Base-by-base conservation (phyloP, 1,284 basidiomycete genomes). In the Fomitopsis palustris region DNA sequence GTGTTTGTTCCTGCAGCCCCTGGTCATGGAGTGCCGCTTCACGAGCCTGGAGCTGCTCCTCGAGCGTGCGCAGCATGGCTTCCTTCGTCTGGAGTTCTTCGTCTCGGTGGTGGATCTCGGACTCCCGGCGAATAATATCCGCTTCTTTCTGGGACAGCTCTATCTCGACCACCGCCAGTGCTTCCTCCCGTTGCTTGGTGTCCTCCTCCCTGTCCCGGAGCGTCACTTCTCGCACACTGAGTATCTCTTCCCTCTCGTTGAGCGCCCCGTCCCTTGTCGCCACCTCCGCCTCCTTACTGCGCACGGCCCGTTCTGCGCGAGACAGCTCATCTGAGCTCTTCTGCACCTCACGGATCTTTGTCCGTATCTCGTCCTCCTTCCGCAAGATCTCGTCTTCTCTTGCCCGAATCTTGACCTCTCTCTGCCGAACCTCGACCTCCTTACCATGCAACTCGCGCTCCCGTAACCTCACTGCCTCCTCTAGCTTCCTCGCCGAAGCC, bases 401-500 rank as follows among this genome's bases (percentile, higher is more conserved):
- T 25, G 10, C 12, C 25, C 45, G 45, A 8, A 29, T 27, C 23
- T 47, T 27, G 12, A 27, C 45, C 21, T 52, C 49, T 52, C 49
- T 52, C 31, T 35, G 2, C 7, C 16, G 14, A 8, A 17, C 49
- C 16, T 35, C n/a, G 17, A 67, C 70, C 58, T 69, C 68, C 41
- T 61, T 67, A 12, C 55, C 52, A 51, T 49, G 64, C 3, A 59
- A 59, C 55, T 70, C 69, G 52, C 69, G 70, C 58, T 69, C 68
- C 41, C 61, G 66, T 17, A 55, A 53, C 54, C 53, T 64, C 4
- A 58, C 61, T 54, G 69, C 69, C 53, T 70, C 70, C 59, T 69
- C 68, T 38, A 61, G 65, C 16, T 56, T 55, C 54, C 52, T 65
- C 3, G 58, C 61, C 53, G 69, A 67, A 47, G 69, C 70, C 58